Base-by-base conservation (phyloP, 257 asterid species). In the Knoxia roxburghii region DNA sequence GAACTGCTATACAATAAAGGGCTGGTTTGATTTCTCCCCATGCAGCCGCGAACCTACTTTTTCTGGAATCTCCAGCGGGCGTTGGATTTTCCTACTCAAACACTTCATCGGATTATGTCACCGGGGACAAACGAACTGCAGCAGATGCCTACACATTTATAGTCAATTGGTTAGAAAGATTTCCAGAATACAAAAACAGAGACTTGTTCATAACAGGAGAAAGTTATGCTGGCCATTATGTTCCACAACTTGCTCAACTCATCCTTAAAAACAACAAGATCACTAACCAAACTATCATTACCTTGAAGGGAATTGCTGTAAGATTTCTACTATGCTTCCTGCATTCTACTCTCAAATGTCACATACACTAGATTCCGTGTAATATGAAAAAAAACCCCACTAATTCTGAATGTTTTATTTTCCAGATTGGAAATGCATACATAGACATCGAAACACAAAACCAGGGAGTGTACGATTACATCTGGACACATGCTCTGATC, bases 21-120 rank as follows among this genome's bases (percentile, higher is more conserved):
- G n/a, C n/a, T n/a, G n/a, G n/a, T 37, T 37, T 26, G 23, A 18
- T 10, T 64, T 13, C 30, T 6, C 49, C 2, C 26, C 40, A 74
- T 77, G 83, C 84, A 89, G 96, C 69, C 77, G 96, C 93, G 17
- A 89, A 87, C 51, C 76, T 89, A 0, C 37, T 89, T 30, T 89
- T 81, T 78, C 49, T 89, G 78, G 95, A 89, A 51, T 89, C 96
- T 2, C 96, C 92, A 0, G 92, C 95, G 1, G 89, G 96, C 0
- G 96, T 89, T 24, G 96, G 95, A 67, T 89, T 86, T 64, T 89
- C 95, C 4, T 89, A 85, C 61, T 89, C 95, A 0, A 89, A 89
- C 45, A 77, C 72, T 14, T 27, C 87, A 1, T 85, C 96, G 2
- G 90, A 86, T 57, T 86, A 86, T 21, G 71, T 64, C 0, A 81